Conservation (phyloP, 441 rosid genomes). For the Croton setiger region DNA sequence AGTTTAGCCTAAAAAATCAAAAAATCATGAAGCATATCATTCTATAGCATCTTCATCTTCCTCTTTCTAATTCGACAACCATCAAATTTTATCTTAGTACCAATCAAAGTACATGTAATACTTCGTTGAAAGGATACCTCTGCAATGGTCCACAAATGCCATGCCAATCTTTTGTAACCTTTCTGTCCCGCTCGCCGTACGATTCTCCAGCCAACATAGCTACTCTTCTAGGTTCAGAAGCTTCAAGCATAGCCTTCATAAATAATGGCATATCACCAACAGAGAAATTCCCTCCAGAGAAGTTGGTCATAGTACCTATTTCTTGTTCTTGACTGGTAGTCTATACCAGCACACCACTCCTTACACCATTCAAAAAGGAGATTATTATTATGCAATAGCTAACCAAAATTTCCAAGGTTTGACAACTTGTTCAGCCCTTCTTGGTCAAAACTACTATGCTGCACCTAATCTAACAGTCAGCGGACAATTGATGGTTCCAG, state of each 20-base stretch:
- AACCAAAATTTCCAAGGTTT: not conserved
- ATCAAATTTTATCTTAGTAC: not conserved
- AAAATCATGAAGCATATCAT: constrained; percentile 1
- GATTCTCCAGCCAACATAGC: not conserved
- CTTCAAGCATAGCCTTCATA: not conserved
- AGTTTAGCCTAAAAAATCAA: not conserved
- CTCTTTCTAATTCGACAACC: not conserved
- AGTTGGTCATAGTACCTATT: not conserved
- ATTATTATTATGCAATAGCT: not conserved
- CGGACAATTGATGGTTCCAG: constrained; percentile 17
- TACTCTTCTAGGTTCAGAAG: not conserved
- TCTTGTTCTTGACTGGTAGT: not conserved
- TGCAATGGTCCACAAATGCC: not conserved
- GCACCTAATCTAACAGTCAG: not conserved
- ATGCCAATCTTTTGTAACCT: not conserved
- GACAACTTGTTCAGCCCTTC: not conserved
- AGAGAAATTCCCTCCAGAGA: not conserved
- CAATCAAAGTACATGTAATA: not conserved
- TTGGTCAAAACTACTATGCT: not conserved
- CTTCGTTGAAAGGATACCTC: not conserved
- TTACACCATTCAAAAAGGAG: not conserved
- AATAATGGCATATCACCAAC: not conserved
- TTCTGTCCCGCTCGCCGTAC: not conserved
- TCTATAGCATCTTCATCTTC: not conserved
- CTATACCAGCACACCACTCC: not conserved